Evolutionary conservation across 2,329 filamentous ascomycete genomes (phyloP), one percentile per base, ranked within the genome.

Genomic region (Coleophoma crateriformis): DNA sequence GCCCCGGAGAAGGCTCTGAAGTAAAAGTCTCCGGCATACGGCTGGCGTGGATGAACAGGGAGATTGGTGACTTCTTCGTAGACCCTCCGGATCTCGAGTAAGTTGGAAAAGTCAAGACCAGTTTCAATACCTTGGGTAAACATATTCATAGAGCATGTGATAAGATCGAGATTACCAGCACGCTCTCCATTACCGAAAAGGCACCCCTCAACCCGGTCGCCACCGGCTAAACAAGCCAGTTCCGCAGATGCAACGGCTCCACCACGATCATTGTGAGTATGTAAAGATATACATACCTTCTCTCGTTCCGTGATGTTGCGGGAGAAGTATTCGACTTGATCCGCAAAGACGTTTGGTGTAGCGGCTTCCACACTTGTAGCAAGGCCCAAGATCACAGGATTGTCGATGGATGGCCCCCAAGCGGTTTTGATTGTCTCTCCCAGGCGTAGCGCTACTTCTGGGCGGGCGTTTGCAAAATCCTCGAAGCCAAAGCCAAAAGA

Each of bases 241-340:
- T 96, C 90, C 8, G 90, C 87, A 0, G 90, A 89, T 0, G 91
- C 91, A 11, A 91, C 82, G 4, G 88, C 89, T 51, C 87, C 91
- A 17, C 91, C 90, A 52, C 91, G 79, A 68, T 96, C 91, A 64
- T 96, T 96, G 72, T 96, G 91, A 4, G 88, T 87, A 67, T 96
- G 91, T 47, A 96, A 77, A 50, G 88, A 94, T 5, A 96, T 85
- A 60, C 84, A 87, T 42, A 95, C 78, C 71, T 88, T 90, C 61
- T 95, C 85, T 45, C 90, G 78, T 67, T 95, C 85, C 0, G 78
- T 77, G 64, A 96, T 89, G 65, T 90, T 78, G 48, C 77, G 79
- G 73, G 88, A 94, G 69, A 96, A 96, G 72, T 87, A 94, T 68
- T 96, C 91, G 54, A 96, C 87, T 71, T 92, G 86, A 64, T 96